phyloP scores from a whole-genome alignment of 2,329 filamentous ascomycete genomes.

The Aspergillus brunneoviolaceus region DNA sequence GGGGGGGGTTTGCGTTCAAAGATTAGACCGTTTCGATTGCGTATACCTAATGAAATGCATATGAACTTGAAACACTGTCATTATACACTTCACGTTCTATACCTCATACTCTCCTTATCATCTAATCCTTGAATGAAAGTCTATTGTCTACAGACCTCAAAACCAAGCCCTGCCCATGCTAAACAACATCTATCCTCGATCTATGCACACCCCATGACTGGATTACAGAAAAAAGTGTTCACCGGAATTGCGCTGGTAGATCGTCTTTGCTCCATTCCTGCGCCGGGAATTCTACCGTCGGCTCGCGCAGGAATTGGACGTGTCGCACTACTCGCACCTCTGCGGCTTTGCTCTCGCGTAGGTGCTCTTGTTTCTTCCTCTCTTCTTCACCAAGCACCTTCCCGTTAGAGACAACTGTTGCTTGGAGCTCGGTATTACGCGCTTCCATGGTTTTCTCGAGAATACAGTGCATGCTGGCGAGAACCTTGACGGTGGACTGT shows the following conservation, averaged over 20 bases:
- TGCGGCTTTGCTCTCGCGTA: slow-evolving; percentile 76
- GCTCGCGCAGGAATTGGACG: slow-evolving; percentile 64
- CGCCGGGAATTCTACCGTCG: slow-evolving; percentile 64
- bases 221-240: neutral
- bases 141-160: neutral
- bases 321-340: slow-evolving; percentile 84
- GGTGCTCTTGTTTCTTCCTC: slow-evolving; percentile 59
- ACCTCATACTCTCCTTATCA: neutral
- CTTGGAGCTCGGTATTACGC: slow-evolving; percentile 64
- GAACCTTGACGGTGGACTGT: slow-evolving; percentile 77
- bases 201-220: neutral
- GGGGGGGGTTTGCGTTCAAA: neutral
- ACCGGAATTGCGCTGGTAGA: slow-evolving; percentile 24
- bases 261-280: slow-evolving; percentile 37
- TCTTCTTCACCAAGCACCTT: slow-evolving; percentile 43
- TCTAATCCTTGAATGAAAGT: neutral
- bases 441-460: slow-evolving; percentile 65
- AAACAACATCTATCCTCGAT: neutral
- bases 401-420: slow-evolving; percentile 23
- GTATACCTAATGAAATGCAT: too few species aligned
- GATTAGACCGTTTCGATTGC: too few species aligned
- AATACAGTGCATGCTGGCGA: slow-evolving; percentile 90
- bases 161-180: neutral
- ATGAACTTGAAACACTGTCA: too few species aligned
- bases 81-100: neutral